Base-by-base conservation (phyloP, 1,139 yeast genomes). In the Geotrichum cucujoidarum region DNA sequence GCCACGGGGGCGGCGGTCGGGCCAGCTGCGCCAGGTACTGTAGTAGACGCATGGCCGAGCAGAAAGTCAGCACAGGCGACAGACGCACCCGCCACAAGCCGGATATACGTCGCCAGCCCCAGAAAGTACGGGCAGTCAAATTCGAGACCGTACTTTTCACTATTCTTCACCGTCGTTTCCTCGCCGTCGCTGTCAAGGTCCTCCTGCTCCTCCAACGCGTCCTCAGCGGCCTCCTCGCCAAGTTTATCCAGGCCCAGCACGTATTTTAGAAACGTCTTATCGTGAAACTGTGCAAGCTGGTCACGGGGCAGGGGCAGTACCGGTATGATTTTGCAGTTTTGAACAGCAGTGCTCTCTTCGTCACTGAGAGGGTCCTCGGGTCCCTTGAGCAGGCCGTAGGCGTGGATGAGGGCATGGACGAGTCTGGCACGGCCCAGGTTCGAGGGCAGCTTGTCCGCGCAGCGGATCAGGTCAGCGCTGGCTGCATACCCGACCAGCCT, bases 101-200 rank as follows among this genome's bases (percentile, higher is more conserved):
- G 62, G 6, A 78, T 74, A 55, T 84, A 83, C 52, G 72, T 68
- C 2, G 69, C 67, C 61, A 85, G 61, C 8, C 67, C 70, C 0
- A 80, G 76, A 56, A 85, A 84, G 1, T 76, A 60, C 1, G 83
- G 83, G 60, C 92, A 84, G 60, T 85, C 95, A 55, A 77, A 76
- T 16, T 66, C 61, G 5, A 81, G 66, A 0, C 69, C 68, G 48
- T 49, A 62, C 33, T 52, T 47, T 16, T 52, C 47, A 37, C 51
- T 34, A 10, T 36, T 32, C 33, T 44, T 45, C 16, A 43, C 33
- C 25, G 38, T 51, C 11, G 44, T 14, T 32, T 22, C 27, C n/a
- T 30, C 20, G 10, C 14, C 45, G 22, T 38, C 40, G n/a, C 29
- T 20, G 18, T 16, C 20, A n/a, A 22, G 21, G 16, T 20, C 40